These are phyloP conservation scores for Straminergon stramineum DNA, from an alignment of 225 moss, liverwort and hornwort species.

Conservation along the genomic window DNA sequence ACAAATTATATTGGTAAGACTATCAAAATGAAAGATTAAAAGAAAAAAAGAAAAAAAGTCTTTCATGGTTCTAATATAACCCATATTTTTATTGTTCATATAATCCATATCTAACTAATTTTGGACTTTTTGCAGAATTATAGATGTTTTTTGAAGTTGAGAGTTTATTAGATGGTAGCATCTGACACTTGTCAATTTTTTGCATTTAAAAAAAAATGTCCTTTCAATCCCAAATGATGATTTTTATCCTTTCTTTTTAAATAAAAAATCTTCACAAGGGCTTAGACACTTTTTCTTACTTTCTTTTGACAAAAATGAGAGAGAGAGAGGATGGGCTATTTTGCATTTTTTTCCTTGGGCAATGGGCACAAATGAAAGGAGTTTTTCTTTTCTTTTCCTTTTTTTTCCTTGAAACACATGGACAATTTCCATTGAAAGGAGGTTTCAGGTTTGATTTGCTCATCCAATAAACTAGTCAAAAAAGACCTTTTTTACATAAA, in stretches of 20 bases:
- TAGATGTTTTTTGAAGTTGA: accelerated
- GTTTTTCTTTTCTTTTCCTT: too few relatives aligned
- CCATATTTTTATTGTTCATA: too few relatives aligned
- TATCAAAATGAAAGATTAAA: neutral
- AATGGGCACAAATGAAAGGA: too few relatives aligned
- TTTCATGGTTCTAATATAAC: accelerated
- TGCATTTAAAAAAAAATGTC: neutral
- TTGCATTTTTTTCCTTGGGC: neutral
- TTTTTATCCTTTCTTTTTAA: neutral
- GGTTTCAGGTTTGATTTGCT: too few relatives aligned
- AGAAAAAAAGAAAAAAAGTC: neutral
- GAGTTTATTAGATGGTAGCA: accelerated
- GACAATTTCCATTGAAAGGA: too few relatives aligned
- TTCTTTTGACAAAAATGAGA: neutral
- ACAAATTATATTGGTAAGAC: accelerated
- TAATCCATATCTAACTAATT: neutral
- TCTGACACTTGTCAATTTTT: neutral
- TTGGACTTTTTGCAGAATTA: accelerated
- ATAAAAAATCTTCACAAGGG: neutral
- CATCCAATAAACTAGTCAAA: neutral
- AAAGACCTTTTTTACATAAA: neutral
- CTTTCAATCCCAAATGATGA: neutral
- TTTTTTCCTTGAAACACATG: too few relatives aligned
- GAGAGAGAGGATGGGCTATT: neutral
- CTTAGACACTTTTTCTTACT: too few relatives aligned